These are phyloP conservation scores for Saraca asoca DNA, from an alignment of 331 rosid species.

Conservation along the genomic window DNA sequence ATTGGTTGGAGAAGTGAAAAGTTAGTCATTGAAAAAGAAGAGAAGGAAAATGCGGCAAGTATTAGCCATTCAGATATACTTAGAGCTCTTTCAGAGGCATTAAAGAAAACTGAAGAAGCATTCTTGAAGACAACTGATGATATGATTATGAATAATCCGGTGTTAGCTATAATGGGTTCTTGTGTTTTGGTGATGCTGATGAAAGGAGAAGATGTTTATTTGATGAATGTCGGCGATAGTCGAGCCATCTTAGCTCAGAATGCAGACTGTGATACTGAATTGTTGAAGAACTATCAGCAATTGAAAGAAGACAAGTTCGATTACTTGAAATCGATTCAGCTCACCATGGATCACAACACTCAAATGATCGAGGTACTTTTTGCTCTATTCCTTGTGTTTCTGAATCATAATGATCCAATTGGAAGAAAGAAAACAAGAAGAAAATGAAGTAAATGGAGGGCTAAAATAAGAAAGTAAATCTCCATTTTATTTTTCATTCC, in stretches of 20 bases:
- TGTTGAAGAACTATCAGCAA: slow-evolving; percentile 26
- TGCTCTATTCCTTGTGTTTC: not conserved
- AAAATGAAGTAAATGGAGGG: too few relatives aligned
- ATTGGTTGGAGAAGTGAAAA: slow-evolving; percentile 46
- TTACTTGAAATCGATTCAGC: slow-evolving; percentile 53
- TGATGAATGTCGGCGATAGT: slow-evolving; percentile 92
- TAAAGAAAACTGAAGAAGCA: slow-evolving; percentile 62
- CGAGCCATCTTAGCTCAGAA: slow-evolving; percentile 62
- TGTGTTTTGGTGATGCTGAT: slow-evolving; percentile 90
- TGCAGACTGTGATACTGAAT: slow-evolving; percentile 32
- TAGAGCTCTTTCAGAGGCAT: slow-evolving; percentile 59
- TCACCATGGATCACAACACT: slow-evolving; percentile 76
- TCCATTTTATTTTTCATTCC: too few relatives aligned
- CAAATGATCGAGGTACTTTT: slow-evolving; percentile 57
- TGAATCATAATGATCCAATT: too few relatives aligned
- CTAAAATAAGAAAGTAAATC: too few relatives aligned
- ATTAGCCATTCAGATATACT: slow-evolving; percentile 50
- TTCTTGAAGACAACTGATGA: slow-evolving; percentile 55
- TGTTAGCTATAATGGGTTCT: slow-evolving; percentile 87
- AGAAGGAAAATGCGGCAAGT: slow-evolving; percentile 25
- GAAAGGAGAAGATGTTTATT: slow-evolving; percentile 77
- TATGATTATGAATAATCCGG: slow-evolving; percentile 58
- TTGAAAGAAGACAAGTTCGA: slow-evolving; percentile 31
- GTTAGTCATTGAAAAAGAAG: slow-evolving; percentile 24
- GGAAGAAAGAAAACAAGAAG: too few relatives aligned